Base-by-base conservation (phyloP, 176 grass and related monocot genomes). In the Phoenix dactylifera region DNA sequence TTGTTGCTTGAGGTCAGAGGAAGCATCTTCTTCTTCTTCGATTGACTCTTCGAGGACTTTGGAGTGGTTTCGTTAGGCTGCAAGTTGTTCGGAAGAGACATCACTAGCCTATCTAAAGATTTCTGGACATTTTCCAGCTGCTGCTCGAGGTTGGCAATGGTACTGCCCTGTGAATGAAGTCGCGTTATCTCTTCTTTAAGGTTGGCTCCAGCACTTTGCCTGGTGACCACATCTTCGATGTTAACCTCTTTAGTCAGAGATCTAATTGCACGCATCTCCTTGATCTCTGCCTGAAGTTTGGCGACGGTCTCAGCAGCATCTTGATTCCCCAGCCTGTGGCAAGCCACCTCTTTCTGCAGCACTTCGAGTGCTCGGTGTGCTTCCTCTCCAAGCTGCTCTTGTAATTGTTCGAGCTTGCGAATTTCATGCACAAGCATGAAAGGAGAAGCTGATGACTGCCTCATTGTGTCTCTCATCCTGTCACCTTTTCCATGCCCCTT, bases 251-350 rank as follows among this genome's bases (percentile, higher is more conserved):
- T 82, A 64, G 69, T 82, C 10, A 72, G 53, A 25, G 79, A 74
- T 80, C 75, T 80, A 59, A 82, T 55, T 17, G 77, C 39, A 48
- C 82, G 80, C 86, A 96, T 88, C 58, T 87, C 92, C 62, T 74
- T 81, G 50, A 96, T 88, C 72, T 96, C 92, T 44, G 80, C 78
- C 54, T 96, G 83, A 50, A 96, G 81, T 72, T 92, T 98, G 58
- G 93, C 84, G 30, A 98, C 89, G 55, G 93, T 98, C 72, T 98
- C 93, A 7, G 87, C 93, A 76, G 82, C 87, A 80, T 83, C 76
- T 79, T 98, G 93, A 70, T 98, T 92, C 26, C 93, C 93, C 66
- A 80, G 79, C 60, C 86, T 89, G 64, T 96, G 86, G 62, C 92
- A 96, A 57, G 82, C 68, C 19, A 96, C 92, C 74, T 90, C 92